Conservation (phyloP, 2,329 filamentous ascomycete species). For the Aspergillus bombycis region DNA sequence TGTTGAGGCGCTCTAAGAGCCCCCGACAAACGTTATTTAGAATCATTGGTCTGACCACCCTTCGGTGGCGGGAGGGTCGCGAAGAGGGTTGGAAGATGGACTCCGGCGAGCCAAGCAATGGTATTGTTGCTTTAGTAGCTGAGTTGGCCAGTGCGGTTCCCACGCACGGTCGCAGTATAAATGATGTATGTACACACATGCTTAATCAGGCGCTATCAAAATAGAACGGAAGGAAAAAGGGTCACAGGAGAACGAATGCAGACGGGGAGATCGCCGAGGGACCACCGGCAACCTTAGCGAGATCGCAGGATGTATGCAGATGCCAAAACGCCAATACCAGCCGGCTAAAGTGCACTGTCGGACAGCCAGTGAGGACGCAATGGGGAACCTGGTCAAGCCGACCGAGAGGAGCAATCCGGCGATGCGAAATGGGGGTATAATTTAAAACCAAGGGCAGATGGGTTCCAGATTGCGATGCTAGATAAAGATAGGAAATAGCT, state of each 20-base stretch:
- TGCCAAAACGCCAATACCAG: background rate
- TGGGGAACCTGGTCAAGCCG: background rate
- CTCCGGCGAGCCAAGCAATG: background rate
- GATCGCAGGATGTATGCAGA: background rate
- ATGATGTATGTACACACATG: background rate
- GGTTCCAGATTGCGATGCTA: slow-evolving; percentile 7
- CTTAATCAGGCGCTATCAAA: background rate
- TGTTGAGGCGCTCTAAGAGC: no score
- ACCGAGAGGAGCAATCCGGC: background rate
- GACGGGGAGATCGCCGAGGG: background rate
- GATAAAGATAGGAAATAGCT: slow-evolving; percentile 1
- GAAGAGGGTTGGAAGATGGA: background rate
- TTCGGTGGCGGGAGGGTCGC: background rate
- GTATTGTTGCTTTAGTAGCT: background rate
- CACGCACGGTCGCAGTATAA: background rate
- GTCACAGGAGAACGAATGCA: background rate
- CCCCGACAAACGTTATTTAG: background rate
- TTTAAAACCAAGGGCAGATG: slow-evolving; percentile 5
- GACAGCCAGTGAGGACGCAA: background rate
- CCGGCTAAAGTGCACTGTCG: background rate
- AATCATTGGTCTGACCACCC: background rate
- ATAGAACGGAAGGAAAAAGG: background rate
- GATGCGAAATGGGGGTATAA: slow-evolving; percentile 10
- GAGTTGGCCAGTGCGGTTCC: background rate
- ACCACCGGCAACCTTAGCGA: background rate